Percentiles rank a stretch among this genome's conserved stretches.
Conservation (phyloP, 129 eudicot species). For the Lactuca saligna region DNA sequence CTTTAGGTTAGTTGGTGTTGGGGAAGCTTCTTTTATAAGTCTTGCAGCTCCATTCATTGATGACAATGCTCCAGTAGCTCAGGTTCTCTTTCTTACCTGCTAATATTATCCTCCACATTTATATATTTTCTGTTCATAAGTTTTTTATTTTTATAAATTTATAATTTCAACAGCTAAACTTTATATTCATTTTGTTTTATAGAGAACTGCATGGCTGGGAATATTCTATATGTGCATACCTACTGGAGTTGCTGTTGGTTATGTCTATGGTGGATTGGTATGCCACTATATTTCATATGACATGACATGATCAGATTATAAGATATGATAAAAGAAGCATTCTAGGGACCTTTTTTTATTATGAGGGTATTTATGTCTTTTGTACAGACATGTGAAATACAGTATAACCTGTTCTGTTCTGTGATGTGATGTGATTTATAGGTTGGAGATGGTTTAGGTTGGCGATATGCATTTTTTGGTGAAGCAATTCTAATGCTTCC, state of each 20-base stretch:
- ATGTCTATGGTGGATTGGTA: slow-evolving; percentile 95
- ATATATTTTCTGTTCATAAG: not conserved
- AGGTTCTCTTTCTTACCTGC: slow-evolving; percentile 47
- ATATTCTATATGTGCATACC: slow-evolving; percentile 97
- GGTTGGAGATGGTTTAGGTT: slow-evolving; percentile 59
- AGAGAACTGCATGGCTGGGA: slow-evolving; percentile 97
- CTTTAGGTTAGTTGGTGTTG: slow-evolving; percentile 92
- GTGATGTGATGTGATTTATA: slow-evolving; percentile 21
- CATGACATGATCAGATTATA: not conserved
- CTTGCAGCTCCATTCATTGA: slow-evolving; percentile 99
- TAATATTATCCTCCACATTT: not conserved
- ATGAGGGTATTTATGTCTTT: not conserved
- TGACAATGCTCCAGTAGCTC: slow-evolving; percentile 83
- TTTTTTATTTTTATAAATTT: not conserved
- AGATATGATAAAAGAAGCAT: too few species aligned
- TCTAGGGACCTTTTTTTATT: not conserved
- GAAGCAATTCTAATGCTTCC: slow-evolving; percentile 88
- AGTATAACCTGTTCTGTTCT: not conserved
- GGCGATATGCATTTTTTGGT: slow-evolving; percentile 89
- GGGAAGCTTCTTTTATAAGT: slow-evolving; percentile 96
- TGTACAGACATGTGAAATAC: not conserved
- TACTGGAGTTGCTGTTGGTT: slow-evolving; percentile 85
- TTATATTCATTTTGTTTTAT: slow-evolving; percentile 18
- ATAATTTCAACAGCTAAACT: slow-evolving; percentile 4
- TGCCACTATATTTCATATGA: not conserved